A percentile compares a stretch with the other conserved stretches of the same genome.
These are phyloP conservation scores for Ceratocystis diversiconidia DNA, from an alignment of 2,329 filamentous ascomycete species.

Conservation along the genomic window DNA sequence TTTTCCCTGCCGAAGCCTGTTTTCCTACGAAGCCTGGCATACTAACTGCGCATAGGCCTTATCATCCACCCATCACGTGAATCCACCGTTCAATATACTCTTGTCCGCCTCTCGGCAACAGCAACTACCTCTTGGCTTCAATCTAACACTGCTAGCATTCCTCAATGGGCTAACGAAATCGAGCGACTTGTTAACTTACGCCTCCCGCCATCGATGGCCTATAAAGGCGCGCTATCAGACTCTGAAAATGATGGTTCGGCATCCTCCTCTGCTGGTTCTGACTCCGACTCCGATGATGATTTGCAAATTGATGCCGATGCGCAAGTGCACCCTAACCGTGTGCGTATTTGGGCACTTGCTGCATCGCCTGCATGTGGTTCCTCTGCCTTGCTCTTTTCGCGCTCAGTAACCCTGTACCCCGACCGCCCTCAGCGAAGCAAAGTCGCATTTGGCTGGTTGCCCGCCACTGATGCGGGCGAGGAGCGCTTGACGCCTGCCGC, in stretches of 20 bases:
- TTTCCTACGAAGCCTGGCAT: slow-evolving; percentile 18
- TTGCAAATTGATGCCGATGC: slow-evolving; percentile 26
- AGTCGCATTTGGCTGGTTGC: slow-evolving; percentile 26
- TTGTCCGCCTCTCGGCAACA: slow-evolving; percentile 40
- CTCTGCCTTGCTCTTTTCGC: slow-evolving; percentile 37
- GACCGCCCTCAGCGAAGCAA: slow-evolving; percentile 30
- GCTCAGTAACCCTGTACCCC: slow-evolving; percentile 35
- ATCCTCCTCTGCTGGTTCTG: slow-evolving; percentile 17
- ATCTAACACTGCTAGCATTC: slow-evolving; percentile 23
- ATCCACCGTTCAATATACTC: slow-evolving; percentile 34
- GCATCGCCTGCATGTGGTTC: slow-evolving; percentile 37
- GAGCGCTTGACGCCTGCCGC: background rate
- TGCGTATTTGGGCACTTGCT: slow-evolving; percentile 40
- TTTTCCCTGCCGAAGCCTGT: slow-evolving; percentile 16
- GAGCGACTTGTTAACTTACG: slow-evolving; percentile 31
- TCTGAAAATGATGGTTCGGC: slow-evolving; percentile 22
- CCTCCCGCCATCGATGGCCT: slow-evolving; percentile 33
- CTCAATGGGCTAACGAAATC: slow-evolving; percentile 37
- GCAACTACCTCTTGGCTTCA: slow-evolving; percentile 39
- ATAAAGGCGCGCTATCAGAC: slow-evolving; percentile 26
- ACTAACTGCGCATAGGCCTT: slow-evolving; percentile 28
- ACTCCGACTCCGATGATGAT: slow-evolving; percentile 24
- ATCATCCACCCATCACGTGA: slow-evolving; percentile 29
- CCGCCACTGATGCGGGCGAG: background rate
- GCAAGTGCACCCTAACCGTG: slow-evolving; percentile 35